Conservation (phyloP, 2,329 filamentous ascomycete genomes). For the Epichloe festucae region DNA sequence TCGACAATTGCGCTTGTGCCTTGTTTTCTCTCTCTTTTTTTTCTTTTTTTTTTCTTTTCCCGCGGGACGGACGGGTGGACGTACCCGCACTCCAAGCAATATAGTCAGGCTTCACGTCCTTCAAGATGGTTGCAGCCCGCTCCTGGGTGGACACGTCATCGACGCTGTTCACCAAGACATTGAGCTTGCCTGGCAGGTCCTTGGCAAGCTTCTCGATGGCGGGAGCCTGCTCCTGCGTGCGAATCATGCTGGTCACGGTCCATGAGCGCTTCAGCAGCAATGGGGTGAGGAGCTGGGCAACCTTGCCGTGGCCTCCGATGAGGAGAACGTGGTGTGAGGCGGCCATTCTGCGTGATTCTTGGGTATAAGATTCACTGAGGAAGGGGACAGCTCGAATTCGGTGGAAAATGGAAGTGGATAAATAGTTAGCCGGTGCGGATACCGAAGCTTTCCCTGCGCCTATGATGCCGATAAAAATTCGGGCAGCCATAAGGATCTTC, state of each 20-base stretch:
- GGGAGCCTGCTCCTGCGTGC: slow-evolving; percentile 52
- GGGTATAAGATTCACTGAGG: too few species aligned
- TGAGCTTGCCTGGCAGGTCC: slow-evolving; percentile 48
- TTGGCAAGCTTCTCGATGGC: slow-evolving; percentile 49
- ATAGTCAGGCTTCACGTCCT: slow-evolving; percentile 49
- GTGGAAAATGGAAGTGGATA: too few species aligned
- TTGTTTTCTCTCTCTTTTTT: too few species aligned
- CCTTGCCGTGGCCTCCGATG: slow-evolving; percentile 71
- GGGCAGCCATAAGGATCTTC: too few species aligned
- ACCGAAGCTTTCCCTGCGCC: too few species aligned
- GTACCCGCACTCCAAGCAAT: slow-evolving; percentile 56
- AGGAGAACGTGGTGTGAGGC: slow-evolving; percentile 46
- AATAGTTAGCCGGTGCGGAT: too few species aligned
- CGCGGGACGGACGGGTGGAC: slow-evolving; percentile 7
- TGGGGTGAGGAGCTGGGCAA: slow-evolving; percentile 62
- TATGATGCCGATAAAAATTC: too few species aligned
- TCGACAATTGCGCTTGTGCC: not conserved
- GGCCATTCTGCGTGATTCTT: slow-evolving; percentile 14
- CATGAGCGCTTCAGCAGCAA: slow-evolving; percentile 62
- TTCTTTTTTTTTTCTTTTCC: not conserved
- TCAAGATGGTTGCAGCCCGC: slow-evolving; percentile 50
- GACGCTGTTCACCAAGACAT: slow-evolving; percentile 56
- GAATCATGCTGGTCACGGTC: slow-evolving; percentile 68
- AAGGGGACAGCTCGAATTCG: too few species aligned
- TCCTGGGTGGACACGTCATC: slow-evolving; percentile 54